These are phyloP conservation scores for Pyricularia sp. DNA, from an alignment of 2,329 filamentous ascomycete species.

Conservation along the genomic window DNA sequence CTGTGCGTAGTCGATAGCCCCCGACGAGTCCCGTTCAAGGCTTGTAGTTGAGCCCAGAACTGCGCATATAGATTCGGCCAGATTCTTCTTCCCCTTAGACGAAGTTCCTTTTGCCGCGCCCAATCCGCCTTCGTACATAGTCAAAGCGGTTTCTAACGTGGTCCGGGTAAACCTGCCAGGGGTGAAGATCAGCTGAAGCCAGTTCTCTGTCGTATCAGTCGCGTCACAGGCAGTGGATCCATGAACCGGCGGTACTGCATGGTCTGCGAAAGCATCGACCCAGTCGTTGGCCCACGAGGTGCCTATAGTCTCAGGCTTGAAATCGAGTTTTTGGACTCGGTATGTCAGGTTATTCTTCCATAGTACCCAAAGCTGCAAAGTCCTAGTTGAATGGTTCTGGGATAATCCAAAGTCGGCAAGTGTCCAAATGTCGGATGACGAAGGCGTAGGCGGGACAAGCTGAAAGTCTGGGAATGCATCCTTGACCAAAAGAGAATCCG, in stretches of 20 bases:
- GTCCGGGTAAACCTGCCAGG: constrained; percentile 70
- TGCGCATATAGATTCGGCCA: constrained; percentile 65
- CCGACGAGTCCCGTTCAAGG: constrained; percentile 46
- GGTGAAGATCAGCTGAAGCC: constrained; percentile 71
- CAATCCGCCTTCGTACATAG: constrained; percentile 62
- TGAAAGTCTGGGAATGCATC: constrained; percentile 55
- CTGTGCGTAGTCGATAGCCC: constrained; percentile 59
- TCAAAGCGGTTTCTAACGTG: constrained; percentile 71
- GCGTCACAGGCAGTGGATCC: constrained; percentile 49
- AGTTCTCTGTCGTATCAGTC: constrained; percentile 65
- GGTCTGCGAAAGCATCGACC: constrained; percentile 54
- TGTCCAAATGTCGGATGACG: constrained; percentile 65
- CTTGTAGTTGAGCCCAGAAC: constrained; percentile 58
- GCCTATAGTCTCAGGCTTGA: constrained; percentile 51
- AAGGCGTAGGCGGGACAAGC: constrained; percentile 56
- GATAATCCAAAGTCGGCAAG: constrained; percentile 62
- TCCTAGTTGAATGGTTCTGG: constrained; percentile 28
- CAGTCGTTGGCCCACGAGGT: constrained; percentile 55
- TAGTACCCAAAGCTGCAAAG: constrained; percentile 51
- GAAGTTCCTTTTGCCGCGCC: constrained; percentile 24
- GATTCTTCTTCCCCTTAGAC: constrained; percentile 35
- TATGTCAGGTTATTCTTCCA: constrained; percentile 80
- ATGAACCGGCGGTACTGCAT: constrained; percentile 37
- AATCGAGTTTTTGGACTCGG: constrained; percentile 58
- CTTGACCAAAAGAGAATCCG: constrained; percentile 49